Evolutionary conservation across 129 eudicot genomes (phyloP), one percentile per base, ranked within the genome.

Genomic region (Escallonia herrerae): DNA sequence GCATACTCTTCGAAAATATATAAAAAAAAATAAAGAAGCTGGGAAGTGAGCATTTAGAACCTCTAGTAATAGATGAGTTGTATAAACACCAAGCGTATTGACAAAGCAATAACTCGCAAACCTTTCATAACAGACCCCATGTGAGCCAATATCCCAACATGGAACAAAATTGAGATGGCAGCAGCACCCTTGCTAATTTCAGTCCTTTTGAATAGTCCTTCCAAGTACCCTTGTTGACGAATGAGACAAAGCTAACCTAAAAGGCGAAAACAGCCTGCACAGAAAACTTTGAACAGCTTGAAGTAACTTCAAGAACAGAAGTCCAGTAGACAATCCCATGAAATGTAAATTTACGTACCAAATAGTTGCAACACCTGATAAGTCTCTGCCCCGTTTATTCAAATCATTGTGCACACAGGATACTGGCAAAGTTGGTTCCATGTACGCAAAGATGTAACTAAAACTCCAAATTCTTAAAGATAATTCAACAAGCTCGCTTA

Each of bases 201-300:
- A 51, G n/a, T 51, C 11, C 56, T 3, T 51, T 3, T 3, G 12
- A 51, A n/a, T 45, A 5, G 33, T 22, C 11, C 56, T 3, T 51
- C 4, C 11, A 51, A 51, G 56, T 45, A 5, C 56, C 56, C 56
- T 51, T 6, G n/a, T 11, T 11, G 56, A 11, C 0, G 3, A 51
- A n/a, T 6, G n/a, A 51, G 56, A 3, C 56, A 47, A 6, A 22
- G 48, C 22, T 53, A 47, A 64, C 22, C 44, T 4, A 40, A 33
- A 42, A n/a, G n/a, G 8, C 13, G 41, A 15, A 14, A 14, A 40
- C 37, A 67, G 41, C 52, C 72, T 67, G 72, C 72, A 43, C 43
- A 49, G 40, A 4, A 49, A 60, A 40, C 45, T 60, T 60, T 42
- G 2, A 67, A 67, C 3, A 40, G 8, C 5, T 56, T 3, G 40